Conservation (phyloP, 1,284 basidiomycete genomes). For the Ceratobasidium sp. region DNA sequence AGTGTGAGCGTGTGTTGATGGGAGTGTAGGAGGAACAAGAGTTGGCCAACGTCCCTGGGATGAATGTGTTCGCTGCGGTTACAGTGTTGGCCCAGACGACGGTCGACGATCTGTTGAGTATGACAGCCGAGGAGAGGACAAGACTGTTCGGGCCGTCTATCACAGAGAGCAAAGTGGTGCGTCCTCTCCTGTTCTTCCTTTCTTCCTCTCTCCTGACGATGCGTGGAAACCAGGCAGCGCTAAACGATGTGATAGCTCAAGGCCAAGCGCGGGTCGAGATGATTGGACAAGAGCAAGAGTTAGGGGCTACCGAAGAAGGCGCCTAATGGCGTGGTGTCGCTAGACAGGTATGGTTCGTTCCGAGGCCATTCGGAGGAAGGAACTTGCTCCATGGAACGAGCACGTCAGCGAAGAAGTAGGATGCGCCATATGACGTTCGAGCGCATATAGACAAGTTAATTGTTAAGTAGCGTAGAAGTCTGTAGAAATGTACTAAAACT, state of each 20-base stretch:
- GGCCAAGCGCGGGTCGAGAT: constrained; percentile 31
- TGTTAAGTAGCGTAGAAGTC: too few relatives aligned
- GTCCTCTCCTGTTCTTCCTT: not conserved
- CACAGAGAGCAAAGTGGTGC: constrained; percentile 4
- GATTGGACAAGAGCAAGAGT: constrained; percentile 7
- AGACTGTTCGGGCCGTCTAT: constrained; percentile 26
- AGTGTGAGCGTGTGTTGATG: not conserved
- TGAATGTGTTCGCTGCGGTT: constrained; percentile 36
- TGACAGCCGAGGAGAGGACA: constrained; percentile 13
- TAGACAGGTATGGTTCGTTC: too few relatives aligned
- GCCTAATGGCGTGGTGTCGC: not conserved
- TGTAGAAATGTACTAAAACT: too few relatives aligned
- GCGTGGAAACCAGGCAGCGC: constrained; percentile 8
- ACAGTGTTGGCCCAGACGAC: constrained; percentile 23
- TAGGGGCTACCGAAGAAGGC: constrained; percentile 10
- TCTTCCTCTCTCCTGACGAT: not conserved
- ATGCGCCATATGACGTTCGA: not conserved
- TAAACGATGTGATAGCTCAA: constrained; percentile 29
- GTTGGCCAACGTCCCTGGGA: not conserved
- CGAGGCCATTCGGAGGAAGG: too few relatives aligned
- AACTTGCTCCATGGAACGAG: too few relatives aligned
- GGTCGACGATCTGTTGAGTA: constrained; percentile 15
- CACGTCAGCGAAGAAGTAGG: not conserved
- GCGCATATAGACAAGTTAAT: too few relatives aligned
- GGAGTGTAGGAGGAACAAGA: constrained; percentile 35